Evolutionary conservation across 768 basidiomycete genomes (phyloP), one percentile per base, ranked within the genome.

Genomic region (Agaricus blazei): DNA sequence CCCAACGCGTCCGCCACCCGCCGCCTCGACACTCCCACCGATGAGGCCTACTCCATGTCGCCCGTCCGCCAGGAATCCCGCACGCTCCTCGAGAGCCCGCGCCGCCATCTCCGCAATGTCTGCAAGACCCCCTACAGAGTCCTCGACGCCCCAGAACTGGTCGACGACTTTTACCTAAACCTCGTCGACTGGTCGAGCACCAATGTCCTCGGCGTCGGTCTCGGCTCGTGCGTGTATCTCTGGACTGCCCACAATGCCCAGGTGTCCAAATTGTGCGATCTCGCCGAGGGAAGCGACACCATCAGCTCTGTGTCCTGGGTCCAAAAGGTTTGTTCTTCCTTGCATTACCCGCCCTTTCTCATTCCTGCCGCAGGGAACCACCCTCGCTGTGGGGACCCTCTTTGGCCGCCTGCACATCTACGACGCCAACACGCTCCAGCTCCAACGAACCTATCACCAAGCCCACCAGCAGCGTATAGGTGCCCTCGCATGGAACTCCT

Each of bases 121-220:
- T 88, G 88, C 73, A 94, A 96, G 69, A 97, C 95, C 0, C 96
- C 96, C 2, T 98, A 96, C 74, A 85, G 97, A 56, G 96, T 98
- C 1, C 81, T 98, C 34, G 96, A 99, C 66, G 96, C 96, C 7
- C 97, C 96, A 0, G 95, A 98, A 53, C 83, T 99, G 11, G 93
- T 93, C 28, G 96, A 98, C 67, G 96, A 99, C 68, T 99, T 98
- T 70, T 98, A 99, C 65, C 87, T 99, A 59, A 98, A 98, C 65
- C 79, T 98, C 9, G 94, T 98, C 24, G 95, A 98, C 59, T 98
- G 97, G 97, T 92, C 90, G 2, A 88, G 86, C 51, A 95, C 91
- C 4, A 98, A 98, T 65, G 86, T 98, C 0, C 83, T 98, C 0
- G 95, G 90, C 3, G 97, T 98, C 7, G 96, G 95, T 2, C 78